These are phyloP conservation scores for Fragilaria crotonensis DNA, from an alignment of 108 stramenopile genomes.

Conservation along the genomic window DNA sequence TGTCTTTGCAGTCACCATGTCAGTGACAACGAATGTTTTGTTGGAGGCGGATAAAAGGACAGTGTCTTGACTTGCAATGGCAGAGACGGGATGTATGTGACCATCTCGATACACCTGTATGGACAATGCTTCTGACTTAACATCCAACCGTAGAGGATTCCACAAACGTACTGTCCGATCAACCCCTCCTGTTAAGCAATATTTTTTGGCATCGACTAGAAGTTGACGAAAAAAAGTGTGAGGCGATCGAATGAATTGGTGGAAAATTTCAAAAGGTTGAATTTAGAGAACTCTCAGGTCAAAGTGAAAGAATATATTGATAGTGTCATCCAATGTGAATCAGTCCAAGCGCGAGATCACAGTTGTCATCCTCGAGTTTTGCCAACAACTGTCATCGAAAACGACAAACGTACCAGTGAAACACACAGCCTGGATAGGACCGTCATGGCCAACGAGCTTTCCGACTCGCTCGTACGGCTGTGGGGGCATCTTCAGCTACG, in stretches of 20 bases:
- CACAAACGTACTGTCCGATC: slow-evolving; percentile 73
- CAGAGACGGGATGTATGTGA: slow-evolving; percentile 58
- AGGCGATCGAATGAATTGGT: background rate
- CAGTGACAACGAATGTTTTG: slow-evolving; percentile 57
- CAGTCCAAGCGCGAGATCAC: slow-evolving; percentile 16
- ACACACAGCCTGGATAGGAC: slow-evolving; percentile 47
- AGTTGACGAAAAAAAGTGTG: slow-evolving; percentile 7
- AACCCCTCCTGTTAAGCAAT: slow-evolving; percentile 70
- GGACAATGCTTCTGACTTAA: slow-evolving; percentile 43
- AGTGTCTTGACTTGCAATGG: slow-evolving; percentile 30
- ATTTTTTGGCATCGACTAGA: slow-evolving; percentile 55
- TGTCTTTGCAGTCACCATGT: slow-evolving; percentile 54
- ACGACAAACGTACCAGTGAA: slow-evolving; percentile 25
- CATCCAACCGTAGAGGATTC: slow-evolving; percentile 79
- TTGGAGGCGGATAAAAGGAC: slow-evolving; percentile 54
- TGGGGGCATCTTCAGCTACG: no score
- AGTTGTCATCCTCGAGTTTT: slow-evolving; percentile 12
- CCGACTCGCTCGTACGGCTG: background rate
- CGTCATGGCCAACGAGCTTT: slow-evolving; percentile 53
- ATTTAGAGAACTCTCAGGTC: slow-evolving; percentile 13
- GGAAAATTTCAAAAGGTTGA: background rate
- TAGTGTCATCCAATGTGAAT: slow-evolving; percentile 6
- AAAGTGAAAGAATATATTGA: slow-evolving; percentile 32
- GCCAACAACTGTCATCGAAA: no score
- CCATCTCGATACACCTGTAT: slow-evolving; percentile 73